Conservation (phyloP, 371 early-diverging fungal species). For the Saksenaea oblongispora region DNA sequence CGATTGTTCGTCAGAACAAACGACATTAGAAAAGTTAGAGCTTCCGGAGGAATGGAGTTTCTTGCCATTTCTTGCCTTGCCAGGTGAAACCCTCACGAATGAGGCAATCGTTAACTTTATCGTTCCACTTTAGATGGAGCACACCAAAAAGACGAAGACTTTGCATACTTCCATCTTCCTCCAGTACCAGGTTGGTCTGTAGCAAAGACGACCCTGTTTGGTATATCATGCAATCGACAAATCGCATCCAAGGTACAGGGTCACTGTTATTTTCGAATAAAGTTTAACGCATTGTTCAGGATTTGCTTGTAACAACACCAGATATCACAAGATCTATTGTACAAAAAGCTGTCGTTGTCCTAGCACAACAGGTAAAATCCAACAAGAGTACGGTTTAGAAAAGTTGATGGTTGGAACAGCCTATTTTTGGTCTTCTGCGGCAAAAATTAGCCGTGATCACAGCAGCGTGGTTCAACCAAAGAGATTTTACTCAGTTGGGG, state of each 20-base stretch:
- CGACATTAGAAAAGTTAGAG: slow-evolving; percentile 50
- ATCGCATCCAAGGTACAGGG: slow-evolving; percentile 58
- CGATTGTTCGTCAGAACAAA: slow-evolving; percentile 18
- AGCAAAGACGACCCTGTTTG: slow-evolving; percentile 72
- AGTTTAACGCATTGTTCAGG: slow-evolving; percentile 24
- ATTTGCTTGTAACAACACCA: slow-evolving; percentile 66
- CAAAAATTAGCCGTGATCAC: slow-evolving; percentile 78
- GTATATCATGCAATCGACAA: slow-evolving; percentile 85
- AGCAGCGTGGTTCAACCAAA: slow-evolving; percentile 78
- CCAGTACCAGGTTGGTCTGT: slow-evolving; percentile 71
- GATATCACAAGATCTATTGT: slow-evolving; percentile 83
- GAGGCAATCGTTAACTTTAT: background rate
- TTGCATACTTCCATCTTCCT: slow-evolving; percentile 85
- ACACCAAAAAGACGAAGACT: slow-evolving; percentile 82
- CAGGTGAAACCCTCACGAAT: slow-evolving; percentile 47
- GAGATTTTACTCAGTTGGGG: slow-evolving; percentile 77
- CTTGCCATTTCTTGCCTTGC: slow-evolving; percentile 67
- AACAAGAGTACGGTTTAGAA: slow-evolving; percentile 4
- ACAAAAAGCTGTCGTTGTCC: slow-evolving; percentile 81
- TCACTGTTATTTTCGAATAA: background rate
- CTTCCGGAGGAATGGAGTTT: slow-evolving; percentile 83
- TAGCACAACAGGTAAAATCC: slow-evolving; percentile 70
- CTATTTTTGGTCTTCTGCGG: slow-evolving; percentile 74
- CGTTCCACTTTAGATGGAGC: slow-evolving; percentile 64
- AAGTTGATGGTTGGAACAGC: slow-evolving; percentile 33